These are phyloP conservation scores for Leptodermis oblonga DNA, from an alignment of 257 asterid species.

Conservation along the genomic window DNA sequence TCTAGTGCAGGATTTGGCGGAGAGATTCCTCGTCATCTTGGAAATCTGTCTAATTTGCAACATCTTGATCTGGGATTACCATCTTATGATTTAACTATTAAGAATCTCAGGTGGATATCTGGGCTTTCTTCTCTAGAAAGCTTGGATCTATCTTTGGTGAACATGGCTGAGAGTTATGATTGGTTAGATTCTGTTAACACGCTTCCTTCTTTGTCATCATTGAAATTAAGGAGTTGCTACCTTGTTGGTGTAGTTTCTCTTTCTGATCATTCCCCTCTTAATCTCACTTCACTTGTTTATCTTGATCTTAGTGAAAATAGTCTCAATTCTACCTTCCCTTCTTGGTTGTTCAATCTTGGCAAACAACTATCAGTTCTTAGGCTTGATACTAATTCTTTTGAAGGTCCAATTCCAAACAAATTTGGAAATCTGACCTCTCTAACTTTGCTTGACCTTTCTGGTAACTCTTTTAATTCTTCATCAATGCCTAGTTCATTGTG, in stretches of 20 bases:
- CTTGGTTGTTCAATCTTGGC: neutral
- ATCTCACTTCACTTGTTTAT: neutral
- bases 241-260: neutral
- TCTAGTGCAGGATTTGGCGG: slow-evolving; percentile 22
- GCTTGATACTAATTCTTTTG: neutral
- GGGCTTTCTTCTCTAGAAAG: slow-evolving; percentile 12
- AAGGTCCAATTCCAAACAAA: neutral
- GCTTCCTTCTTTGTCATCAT: neutral
- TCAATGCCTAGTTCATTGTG: neutral
- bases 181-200: slow-evolving; percentile 1
- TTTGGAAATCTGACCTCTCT: neutral
- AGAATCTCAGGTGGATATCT: slow-evolving; percentile 18
- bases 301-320: slow-evolving; percentile 5
- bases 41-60: slow-evolving; percentile 23
- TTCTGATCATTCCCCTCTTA: neutral
- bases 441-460: slow-evolving; percentile 5
- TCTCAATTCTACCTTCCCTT: slow-evolving; percentile 1
- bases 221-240: neutral
- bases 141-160: neutral
- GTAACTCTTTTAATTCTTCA: neutral
- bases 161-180: neutral
- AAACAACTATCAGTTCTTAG: neutral
- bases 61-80: slow-evolving; percentile 10
- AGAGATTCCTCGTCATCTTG: slow-evolving; percentile 12
- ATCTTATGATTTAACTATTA: neutral